phyloP scores from a whole-genome alignment of 257 asterid genomes.

The Solanum piurae region DNA sequence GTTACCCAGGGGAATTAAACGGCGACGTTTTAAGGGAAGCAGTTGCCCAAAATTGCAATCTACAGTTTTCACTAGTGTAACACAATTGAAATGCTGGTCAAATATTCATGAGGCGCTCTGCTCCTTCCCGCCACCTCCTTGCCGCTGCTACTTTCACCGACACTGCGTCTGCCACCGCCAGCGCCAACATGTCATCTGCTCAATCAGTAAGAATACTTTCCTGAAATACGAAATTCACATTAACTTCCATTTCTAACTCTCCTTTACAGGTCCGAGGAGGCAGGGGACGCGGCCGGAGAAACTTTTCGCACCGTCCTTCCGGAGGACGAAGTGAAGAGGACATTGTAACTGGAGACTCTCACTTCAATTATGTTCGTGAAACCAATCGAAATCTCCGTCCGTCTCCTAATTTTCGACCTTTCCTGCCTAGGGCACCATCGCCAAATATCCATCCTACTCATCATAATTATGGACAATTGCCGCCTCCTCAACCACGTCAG shows the following conservation, averaged over 20 bases:
- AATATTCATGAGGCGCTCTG: constrained; percentile 40
- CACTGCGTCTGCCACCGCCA: neutral
- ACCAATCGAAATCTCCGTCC: constrained; percentile 46
- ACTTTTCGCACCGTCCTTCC: constrained; percentile 36
- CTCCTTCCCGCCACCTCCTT: constrained; percentile 34
- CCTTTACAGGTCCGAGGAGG: constrained; percentile 38
- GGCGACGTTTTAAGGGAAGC: neutral
- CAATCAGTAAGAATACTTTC: constrained; percentile 27
- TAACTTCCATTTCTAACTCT: neutral
- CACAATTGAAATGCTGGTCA: neutral
- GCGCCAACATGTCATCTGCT: constrained; percentile 35
- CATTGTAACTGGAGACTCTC: constrained; percentile 48
- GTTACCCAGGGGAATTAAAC: neutral
- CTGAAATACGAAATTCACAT: neutral
- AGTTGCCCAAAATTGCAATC: neutral
- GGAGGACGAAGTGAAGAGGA: constrained; percentile 13
- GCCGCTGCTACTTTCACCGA: constrained; percentile 24
- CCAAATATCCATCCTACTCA: neutral
- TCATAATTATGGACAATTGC: neutral
- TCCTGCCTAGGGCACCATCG: neutral
- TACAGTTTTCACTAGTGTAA: neutral
- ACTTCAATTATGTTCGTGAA: constrained; percentile 38
- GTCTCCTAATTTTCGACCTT: neutral
- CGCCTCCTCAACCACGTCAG: neutral
- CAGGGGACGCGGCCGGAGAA: constrained; percentile 37